phyloP scores from a whole-genome alignment of 1,284 basidiomycete genomes.

The Ceratobasidium sp. region DNA sequence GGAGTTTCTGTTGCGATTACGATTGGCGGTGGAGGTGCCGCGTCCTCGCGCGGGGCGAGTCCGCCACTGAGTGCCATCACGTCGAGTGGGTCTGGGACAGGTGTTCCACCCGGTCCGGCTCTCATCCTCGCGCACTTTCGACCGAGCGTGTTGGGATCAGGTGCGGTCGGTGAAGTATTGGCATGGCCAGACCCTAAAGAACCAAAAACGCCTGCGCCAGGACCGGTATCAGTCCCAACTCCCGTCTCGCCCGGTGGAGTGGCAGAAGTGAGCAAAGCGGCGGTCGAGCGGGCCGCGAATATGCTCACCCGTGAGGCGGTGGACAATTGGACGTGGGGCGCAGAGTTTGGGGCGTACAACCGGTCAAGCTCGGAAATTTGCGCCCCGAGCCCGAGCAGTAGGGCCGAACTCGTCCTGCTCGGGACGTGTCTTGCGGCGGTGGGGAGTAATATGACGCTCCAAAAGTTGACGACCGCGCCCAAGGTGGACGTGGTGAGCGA shows the following conservation, averaged over 20 bases:
- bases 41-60: conserved; percentile 38
- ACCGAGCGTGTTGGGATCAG: conserved; percentile 24
- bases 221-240: conserved; percentile 47
- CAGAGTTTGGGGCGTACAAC: conserved; percentile 3
- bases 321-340: conserved; percentile 40
- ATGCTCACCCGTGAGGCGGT: conserved; percentile 35
- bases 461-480: conserved; percentile 5
- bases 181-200: conserved; percentile 19
- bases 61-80: conserved; percentile 34
- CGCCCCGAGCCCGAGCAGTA: conserved; percentile 22
- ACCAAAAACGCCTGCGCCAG: conserved; percentile 29
- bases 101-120: conserved; percentile 28
- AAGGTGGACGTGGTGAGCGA: conserved; percentile 44
- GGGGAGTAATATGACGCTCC: background rate
- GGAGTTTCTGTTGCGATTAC: conserved; percentile 23
- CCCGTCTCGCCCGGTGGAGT: conserved; percentile 46
- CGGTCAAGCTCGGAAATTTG: background rate
- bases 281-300: conserved; percentile 27
- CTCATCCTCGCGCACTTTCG: conserved; percentile 33
- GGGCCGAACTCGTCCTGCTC: conserved; percentile 32
- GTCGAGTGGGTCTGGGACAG: background rate
- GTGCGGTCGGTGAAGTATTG: conserved; percentile 30
- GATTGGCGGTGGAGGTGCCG: background rate
- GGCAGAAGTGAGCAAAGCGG: conserved; percentile 30
- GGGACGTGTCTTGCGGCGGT: conserved; percentile 17